These are phyloP conservation scores for Murraya paniculata DNA, from an alignment of 345 rosid species.

Conservation along the genomic window DNA sequence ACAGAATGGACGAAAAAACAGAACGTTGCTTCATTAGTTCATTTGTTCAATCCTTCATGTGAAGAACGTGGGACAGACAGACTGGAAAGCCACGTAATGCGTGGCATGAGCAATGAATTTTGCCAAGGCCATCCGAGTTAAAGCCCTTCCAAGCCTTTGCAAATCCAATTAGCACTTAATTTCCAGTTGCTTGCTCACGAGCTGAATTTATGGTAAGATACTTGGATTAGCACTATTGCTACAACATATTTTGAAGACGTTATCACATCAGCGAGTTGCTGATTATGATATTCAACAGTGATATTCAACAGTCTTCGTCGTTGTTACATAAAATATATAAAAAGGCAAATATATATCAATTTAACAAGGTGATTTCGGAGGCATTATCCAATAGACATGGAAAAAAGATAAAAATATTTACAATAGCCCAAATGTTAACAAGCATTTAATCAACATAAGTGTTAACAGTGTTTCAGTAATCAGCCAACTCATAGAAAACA, in stretches of 20 bases:
- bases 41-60: background rate
- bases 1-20: too few relatives aligned
- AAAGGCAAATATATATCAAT: background rate
- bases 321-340: background rate
- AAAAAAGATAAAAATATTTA: background rate
- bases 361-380: background rate
- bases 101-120: background rate
- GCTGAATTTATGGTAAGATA: background rate
- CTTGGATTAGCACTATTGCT: background rate
- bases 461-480: background rate
- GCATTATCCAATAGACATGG: background rate
- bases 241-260: background rate
- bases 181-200: background rate
- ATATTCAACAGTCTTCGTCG: background rate
- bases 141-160: background rate
- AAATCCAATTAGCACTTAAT: too few relatives aligned
- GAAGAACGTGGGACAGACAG: background rate
- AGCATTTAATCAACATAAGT: background rate
- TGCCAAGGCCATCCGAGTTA: background rate
- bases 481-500: background rate
- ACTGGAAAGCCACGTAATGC: background rate
- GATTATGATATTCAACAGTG: background rate
- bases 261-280: background rate
- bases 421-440: background rate
- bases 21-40: too few relatives aligned